Conservation (phyloP, 1,139 yeast genomes). For the Pichia terricola region DNA sequence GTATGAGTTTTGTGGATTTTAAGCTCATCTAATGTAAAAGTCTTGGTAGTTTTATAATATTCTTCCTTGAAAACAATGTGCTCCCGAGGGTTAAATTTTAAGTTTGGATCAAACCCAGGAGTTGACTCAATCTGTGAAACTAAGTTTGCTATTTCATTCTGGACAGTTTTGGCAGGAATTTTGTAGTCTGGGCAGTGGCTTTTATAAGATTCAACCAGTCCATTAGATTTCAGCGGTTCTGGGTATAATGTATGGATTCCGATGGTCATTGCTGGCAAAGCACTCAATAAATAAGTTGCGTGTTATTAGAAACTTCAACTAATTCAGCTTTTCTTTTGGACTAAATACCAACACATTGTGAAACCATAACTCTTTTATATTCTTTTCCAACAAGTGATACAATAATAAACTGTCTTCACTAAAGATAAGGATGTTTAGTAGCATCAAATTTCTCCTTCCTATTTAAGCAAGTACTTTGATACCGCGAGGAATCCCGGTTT, state of each 20-base stretch:
- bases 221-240: slow-evolving; percentile 14
- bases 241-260: slow-evolving; percentile 15
- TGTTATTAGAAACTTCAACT: neutral
- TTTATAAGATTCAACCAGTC: slow-evolving; percentile 19
- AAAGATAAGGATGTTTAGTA: neutral
- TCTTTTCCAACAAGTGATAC: neutral
- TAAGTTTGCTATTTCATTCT: slow-evolving; percentile 22
- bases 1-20: slow-evolving; percentile 26
- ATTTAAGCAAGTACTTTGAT: no score
- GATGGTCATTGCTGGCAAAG: slow-evolving; percentile 10
- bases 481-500: no score
- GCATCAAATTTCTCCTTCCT: no score
- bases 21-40: slow-evolving; percentile 23
- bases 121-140: slow-evolving; percentile 20
- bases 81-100: slow-evolving; percentile 24
- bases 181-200: slow-evolving; percentile 18
- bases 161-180: slow-evolving; percentile 23
- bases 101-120: slow-evolving; percentile 25
- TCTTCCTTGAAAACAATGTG: slow-evolving; percentile 25
- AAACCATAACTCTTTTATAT: neutral
- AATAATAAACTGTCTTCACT: neutral
- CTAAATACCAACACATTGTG: neutral
- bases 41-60: slow-evolving; percentile 20
- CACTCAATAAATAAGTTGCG: neutral
- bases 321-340: neutral